Evolutionary conservation across 169 alveolate species (phyloP), one percentile per base, ranked within the genome.

Genomic region (Hepatocystis sp.): DNA sequence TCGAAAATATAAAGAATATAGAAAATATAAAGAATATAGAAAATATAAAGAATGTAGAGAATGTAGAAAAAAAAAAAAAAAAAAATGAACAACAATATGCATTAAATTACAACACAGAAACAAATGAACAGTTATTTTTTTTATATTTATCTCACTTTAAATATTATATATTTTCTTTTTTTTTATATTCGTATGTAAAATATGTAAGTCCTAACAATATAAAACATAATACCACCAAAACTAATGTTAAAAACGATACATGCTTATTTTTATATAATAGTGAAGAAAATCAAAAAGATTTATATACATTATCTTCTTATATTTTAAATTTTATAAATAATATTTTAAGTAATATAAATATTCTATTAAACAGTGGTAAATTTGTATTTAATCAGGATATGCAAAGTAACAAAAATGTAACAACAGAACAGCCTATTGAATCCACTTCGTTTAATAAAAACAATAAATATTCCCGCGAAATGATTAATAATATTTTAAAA

Each of bases 121-220:
- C n/a, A n/a, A n/a, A 68, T 46, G 86, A 68, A 30, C 61, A 42
- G n/a, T 53, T 55, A 27, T 68, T 55, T 32, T 61, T 68, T 4
- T 36, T 68, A 25, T 68, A 68, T n/a, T 15, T 55, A 4, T 68
- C 86, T 15, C 86, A 68, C 15, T 68, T 68, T 28, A 68, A 68
- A n/a, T 68, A 40, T 40, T 68, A 68, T 61, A 55, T 68, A 32
- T 60, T 68, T 49, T 68, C 86, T 13, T 68, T 68, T 28, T 56
- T 68, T 27, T 32, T 68, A 21, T 68, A 68, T 13, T 68, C 68
- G 11, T 68, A 55, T 28, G 64, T 68, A 21, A 53, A 28, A 60
- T 56, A 55, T 61, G 23, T 23, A 15, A 67, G 28, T 8, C 32
- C 17, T 44, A 53, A 8, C 8, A 36, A 2, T 23, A 34, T n/a